These are phyloP conservation scores for Eucalyptus curtisii DNA, from an alignment of 345 rosid genomes.

Conservation along the genomic window DNA sequence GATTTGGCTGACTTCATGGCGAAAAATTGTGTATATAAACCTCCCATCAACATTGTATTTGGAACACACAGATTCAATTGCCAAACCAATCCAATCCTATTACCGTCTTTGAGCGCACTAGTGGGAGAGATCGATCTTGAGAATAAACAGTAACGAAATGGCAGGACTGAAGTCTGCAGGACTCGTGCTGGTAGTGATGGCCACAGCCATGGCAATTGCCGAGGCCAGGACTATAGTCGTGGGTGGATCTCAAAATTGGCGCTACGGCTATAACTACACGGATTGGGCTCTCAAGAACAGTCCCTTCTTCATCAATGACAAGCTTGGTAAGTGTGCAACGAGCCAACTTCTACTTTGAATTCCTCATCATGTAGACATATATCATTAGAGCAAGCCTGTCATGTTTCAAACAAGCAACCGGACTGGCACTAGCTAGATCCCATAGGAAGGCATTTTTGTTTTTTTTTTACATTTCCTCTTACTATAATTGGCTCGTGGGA, in stretches of 20 bases:
- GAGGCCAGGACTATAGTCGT: constrained; percentile 6
- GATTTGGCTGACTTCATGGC: not conserved
- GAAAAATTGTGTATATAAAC: not conserved
- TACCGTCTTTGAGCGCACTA: not conserved
- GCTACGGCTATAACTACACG: constrained; percentile 8
- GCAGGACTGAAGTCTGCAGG: not conserved
- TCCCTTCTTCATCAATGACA: constrained; percentile 9
- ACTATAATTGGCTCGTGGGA: not conserved
- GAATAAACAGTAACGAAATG: not conserved
- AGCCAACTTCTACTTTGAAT: not conserved
- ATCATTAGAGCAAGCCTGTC: not conserved
- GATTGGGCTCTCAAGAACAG: constrained; percentile 9
- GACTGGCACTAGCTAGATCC: not conserved
- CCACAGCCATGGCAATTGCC: not conserved
- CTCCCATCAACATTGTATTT: not conserved
- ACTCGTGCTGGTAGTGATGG: not conserved
- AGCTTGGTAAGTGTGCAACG: not conserved
- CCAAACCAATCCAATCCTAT: not conserved
- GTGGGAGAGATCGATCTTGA: not conserved
- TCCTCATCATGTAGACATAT: not conserved
- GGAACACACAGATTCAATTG: not conserved
- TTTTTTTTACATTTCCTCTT: not conserved
- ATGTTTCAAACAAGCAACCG: not conserved
- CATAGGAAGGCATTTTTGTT: not conserved
- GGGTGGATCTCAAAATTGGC: constrained; percentile 11